These are phyloP conservation scores for Capronia coronata DNA, from an alignment of 2,329 filamentous ascomycete species.

Conservation along the genomic window DNA sequence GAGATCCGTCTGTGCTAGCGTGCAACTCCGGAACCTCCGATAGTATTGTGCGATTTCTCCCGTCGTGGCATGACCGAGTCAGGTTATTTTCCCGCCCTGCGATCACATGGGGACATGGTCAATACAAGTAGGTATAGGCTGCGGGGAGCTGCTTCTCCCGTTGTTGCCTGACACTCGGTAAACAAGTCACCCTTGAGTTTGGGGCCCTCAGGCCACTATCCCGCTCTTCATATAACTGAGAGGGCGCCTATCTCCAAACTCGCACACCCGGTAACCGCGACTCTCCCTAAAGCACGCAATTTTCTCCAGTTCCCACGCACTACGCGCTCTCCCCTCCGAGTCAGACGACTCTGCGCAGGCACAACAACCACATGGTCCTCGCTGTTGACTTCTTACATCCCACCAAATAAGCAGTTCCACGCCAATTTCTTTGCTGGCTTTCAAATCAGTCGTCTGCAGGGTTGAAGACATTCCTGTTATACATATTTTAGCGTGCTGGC, in stretches of 20 bases:
- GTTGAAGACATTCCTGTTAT: background rate
- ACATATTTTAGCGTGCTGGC: background rate
- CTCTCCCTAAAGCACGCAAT: slow-evolving; percentile 7
- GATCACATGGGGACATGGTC: background rate
- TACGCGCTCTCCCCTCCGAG: background rate
- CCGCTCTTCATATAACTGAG: background rate
- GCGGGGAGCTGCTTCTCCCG: background rate
- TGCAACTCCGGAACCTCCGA: no score
- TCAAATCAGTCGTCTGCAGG: background rate
- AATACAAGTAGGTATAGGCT: background rate
- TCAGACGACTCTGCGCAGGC: background rate
- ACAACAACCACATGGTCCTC: background rate
- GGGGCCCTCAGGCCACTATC: slow-evolving; percentile 5
- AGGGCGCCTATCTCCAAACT: background rate
- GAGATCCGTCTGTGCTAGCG: no score
- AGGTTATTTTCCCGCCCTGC: no score
- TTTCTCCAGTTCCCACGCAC: background rate
- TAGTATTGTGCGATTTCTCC: background rate
- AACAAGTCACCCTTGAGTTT: background rate
- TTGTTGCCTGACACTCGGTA: background rate
- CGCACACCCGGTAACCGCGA: background rate
- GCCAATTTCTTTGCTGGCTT: background rate
- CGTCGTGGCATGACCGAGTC: slow-evolving; percentile 3
- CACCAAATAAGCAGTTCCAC: background rate
- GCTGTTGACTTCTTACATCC: background rate